phyloP scores from a whole-genome alignment of 768 basidiomycete species.

The Trametes elegans region DNA sequence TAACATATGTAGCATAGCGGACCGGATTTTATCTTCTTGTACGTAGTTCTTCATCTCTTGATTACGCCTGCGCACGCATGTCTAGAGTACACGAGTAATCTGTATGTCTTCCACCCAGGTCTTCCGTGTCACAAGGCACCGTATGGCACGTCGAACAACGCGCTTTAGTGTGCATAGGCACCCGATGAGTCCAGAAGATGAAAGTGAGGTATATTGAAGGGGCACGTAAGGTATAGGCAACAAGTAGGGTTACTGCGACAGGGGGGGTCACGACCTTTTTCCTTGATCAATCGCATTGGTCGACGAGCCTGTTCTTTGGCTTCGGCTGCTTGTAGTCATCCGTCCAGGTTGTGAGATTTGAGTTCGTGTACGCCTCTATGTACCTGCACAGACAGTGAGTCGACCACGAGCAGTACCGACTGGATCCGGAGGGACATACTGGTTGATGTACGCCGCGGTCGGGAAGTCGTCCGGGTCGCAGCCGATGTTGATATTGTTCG shows the following conservation, averaged over 20 bases:
- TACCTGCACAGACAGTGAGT: conserved; percentile 38
- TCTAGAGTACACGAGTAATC: neutral
- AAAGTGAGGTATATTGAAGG: neutral
- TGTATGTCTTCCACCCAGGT: conserved; percentile 3
- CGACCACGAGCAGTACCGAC: neutral
- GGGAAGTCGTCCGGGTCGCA: conserved; percentile 75
- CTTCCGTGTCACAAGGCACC: no score
- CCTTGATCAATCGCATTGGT: conserved; percentile 32
- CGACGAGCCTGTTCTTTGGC: conserved; percentile 49
- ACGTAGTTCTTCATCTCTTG: neutral
- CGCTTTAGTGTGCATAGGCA: neutral
- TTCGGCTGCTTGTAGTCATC: conserved; percentile 43
- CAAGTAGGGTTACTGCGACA: neutral
- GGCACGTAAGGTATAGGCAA: neutral
- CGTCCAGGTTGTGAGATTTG: conserved; percentile 51
- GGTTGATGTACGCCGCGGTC: conserved; percentile 74
- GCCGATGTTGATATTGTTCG: conserved; percentile 49
- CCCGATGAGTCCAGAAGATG: neutral
- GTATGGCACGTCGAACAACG: neutral
- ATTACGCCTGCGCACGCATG: neutral
- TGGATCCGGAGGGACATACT: conserved; percentile 38
- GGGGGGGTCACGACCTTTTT: neutral
- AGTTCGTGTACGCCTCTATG: conserved; percentile 67
- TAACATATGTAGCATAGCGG: conserved; percentile 19
- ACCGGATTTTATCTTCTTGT: neutral